A percentile compares a stretch with the other conserved stretches of the same genome.
These are phyloP conservation scores for Fusarium incarnatum DNA, from an alignment of 2,329 filamentous ascomycete genomes.

Conservation along the genomic window DNA sequence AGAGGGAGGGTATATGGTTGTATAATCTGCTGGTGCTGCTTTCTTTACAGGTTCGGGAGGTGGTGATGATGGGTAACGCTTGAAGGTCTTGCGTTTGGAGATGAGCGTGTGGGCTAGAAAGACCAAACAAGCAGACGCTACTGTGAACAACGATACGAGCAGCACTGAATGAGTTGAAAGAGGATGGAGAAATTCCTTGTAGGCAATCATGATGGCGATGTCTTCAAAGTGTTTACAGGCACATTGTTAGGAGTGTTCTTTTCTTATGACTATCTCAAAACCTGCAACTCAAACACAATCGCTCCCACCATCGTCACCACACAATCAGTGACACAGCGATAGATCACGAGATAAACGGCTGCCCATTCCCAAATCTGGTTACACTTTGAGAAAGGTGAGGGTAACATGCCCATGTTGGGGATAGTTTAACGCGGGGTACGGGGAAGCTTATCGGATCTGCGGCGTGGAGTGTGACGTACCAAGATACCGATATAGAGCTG, in stretches of 20 bases:
- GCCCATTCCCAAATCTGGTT: constrained; percentile 20
- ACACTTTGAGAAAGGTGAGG: constrained; percentile 29
- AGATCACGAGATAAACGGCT: constrained; percentile 20
- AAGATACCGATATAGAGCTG: no score
- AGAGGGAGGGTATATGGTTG: constrained; percentile 45
- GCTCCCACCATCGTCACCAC: background rate
- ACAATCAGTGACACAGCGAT: background rate
- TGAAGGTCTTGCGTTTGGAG: constrained; percentile 36
- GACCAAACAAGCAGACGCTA: constrained; percentile 23
- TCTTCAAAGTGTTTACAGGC: background rate
- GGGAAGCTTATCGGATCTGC: constrained; percentile 32
- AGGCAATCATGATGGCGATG: constrained; percentile 24
- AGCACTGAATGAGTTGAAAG: constrained; percentile 2
- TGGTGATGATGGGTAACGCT: constrained; percentile 20
- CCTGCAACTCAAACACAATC: background rate
- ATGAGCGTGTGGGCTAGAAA: constrained; percentile 33
- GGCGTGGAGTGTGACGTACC: constrained; percentile 19
- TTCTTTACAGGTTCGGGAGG: constrained; percentile 35
- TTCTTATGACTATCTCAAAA: constrained; percentile 26
- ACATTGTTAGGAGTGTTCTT: constrained; percentile 16
- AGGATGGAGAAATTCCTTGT: constrained; percentile 21
- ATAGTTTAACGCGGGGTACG: constrained; percentile 36
- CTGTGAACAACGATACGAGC: constrained; percentile 10
- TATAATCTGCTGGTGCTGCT: constrained; percentile 38
- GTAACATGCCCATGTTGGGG: constrained; percentile 36